Evolutionary conservation across 768 basidiomycete genomes (phyloP).

Genomic region (Antrodiella citrinella): DNA sequence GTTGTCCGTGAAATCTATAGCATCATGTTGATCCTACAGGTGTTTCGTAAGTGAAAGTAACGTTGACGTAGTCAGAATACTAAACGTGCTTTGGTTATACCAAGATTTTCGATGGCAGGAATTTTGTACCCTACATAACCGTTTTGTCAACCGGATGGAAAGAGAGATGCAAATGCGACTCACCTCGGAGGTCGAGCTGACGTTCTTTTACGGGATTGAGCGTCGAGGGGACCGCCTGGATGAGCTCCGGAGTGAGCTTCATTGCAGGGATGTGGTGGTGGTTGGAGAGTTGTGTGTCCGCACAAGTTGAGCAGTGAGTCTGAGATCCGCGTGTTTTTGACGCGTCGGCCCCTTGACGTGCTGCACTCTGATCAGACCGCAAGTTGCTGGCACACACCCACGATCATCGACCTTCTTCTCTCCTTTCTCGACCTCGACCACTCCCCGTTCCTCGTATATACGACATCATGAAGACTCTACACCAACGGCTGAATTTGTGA

Average conservation of each 20-base stretch:
- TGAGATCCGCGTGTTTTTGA: neutral
- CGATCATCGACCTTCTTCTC: constrained; percentile 16
- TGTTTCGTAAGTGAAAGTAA: constrained; percentile 2
- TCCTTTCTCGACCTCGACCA: constrained; percentile 5
- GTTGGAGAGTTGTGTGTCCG: constrained; percentile 7
- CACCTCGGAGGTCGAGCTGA: constrained; percentile 87
- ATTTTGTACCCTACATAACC: constrained; percentile 77
- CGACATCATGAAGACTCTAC: constrained; percentile 52
- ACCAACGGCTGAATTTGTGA: constrained; percentile 69
- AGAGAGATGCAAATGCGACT: constrained; percentile 12
- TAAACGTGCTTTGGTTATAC: constrained; percentile 71
- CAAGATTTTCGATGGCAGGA: constrained; percentile 92
- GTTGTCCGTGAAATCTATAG: constrained; percentile 92
- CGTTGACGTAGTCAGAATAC: constrained; percentile 12
- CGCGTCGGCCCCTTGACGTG: constrained; percentile 1
- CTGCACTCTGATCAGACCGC: constrained; percentile 5
- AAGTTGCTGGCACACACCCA: constrained; percentile 18
- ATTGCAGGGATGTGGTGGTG: constrained; percentile 29
- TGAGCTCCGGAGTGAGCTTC: constrained; percentile 92
- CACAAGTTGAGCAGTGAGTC: constrained; percentile 3
- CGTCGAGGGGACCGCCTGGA: constrained; percentile 71
- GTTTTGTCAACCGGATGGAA: constrained; percentile 10
- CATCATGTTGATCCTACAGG: constrained; percentile 82
- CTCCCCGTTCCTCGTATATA: neutral
- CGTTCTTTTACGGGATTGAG: constrained; percentile 83